phyloP scores from a whole-genome alignment of 2,329 filamentous ascomycete genomes.

The Chrysoporthe cubensis region DNA sequence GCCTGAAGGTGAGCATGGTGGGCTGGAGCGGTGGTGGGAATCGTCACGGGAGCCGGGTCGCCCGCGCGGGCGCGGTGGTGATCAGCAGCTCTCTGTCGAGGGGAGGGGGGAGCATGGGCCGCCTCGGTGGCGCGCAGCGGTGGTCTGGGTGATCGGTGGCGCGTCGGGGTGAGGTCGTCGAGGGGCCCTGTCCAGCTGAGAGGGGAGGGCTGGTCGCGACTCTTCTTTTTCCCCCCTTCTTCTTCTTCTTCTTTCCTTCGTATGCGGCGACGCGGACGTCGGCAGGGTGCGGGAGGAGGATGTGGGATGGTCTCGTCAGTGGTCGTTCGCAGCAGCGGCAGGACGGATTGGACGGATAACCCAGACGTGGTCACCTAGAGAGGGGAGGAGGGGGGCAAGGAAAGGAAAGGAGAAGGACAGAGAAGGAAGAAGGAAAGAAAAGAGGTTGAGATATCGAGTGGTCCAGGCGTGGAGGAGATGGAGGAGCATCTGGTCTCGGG shows the following conservation, averaged over 20 bases:
- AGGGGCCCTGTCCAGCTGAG: no score
- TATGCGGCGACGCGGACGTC: background rate
- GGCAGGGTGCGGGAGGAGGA: background rate
- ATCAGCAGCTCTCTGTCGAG: background rate
- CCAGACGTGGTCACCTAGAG: no score
- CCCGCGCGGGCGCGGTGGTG: constrained; percentile 10
- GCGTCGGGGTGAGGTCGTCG: no score
- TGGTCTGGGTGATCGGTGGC: background rate
- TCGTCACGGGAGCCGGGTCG: background rate
- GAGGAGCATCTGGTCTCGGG: background rate
- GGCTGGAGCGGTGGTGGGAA: background rate
- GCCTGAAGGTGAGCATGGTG: constrained; percentile 78
- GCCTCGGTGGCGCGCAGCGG: background rate
- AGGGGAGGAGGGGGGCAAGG: background rate
- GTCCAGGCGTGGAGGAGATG: background rate
- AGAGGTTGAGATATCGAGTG: background rate
- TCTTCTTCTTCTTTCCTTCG: background rate
- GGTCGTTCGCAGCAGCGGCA: background rate
- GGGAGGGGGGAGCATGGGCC: constrained; percentile 1
- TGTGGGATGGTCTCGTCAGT: background rate
- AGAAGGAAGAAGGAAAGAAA: background rate
- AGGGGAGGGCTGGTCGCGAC: background rate
- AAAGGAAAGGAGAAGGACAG: background rate
- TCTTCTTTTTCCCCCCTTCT: no score
- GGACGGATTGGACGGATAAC: background rate